Evolutionary conservation across 495 filamentous ascomycete species (phyloP), one percentile per base, ranked within the genome.

Genomic region (Jackrogersella minutella): DNA sequence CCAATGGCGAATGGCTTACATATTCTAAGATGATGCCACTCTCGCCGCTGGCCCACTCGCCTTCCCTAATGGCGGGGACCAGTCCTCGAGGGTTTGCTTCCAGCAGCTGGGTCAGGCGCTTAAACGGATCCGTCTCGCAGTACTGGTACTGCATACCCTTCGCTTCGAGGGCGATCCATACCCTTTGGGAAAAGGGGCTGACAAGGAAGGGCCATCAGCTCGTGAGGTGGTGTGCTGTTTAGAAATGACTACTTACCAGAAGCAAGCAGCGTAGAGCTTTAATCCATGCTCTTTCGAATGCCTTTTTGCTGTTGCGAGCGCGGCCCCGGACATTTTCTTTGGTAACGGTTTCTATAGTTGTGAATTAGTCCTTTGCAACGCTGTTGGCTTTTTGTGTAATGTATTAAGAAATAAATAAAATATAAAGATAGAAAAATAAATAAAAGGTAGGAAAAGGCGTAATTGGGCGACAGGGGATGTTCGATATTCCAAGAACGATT

Each of bases 91-190:
- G 93, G 66, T 96, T 96, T 52, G 97, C 87, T 37, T 92, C 91
- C 30, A 97, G 82, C 33, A 97, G 76, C 13, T 84, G 85, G 52
- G 87, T 83, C 13, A 92, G 91, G 10, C 68, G 74, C 64, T 90
- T 83, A 69, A 93, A 96, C 2, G 93, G 93, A 71, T 97, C 91
- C 24, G 93, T 88, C 74, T 97, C 94, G 63, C 93, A 89, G 74
- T 98, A 98, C 72, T 97, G 91, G 69, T 98, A 98, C 17, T 81
- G 80, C 39, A 96, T 82, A 4, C 86, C 83, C 74, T 97, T 97
- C 50, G 87, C 78, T 76, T 98, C 93, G n/a, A 98, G 81, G 5
- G 94, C 88, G 65, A 98, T 96, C 94, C 94, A 98, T 16, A 97
- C 92, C 10, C 94, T 88, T 77, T 97, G 93, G 1, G 95, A 93